These are phyloP conservation scores for Colletotrichum sp. DNA, from an alignment of 2,329 filamentous ascomycete species.

Conservation along the genomic window DNA sequence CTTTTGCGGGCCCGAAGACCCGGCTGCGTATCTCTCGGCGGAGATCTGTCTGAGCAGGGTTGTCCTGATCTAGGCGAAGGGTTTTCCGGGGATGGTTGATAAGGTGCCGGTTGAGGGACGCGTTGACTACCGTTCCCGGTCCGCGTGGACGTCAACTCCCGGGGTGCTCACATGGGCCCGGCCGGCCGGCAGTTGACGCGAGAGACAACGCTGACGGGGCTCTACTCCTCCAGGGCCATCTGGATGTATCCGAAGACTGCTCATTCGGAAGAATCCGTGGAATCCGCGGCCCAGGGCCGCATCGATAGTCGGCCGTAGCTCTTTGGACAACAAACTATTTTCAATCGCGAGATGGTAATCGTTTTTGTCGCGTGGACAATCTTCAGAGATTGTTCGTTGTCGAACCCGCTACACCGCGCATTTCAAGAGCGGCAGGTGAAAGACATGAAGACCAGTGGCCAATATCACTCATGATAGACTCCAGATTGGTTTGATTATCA, in stretches of 20 bases:
- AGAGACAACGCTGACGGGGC: not conserved
- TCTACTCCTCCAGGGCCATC: not conserved
- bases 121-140: not conserved
- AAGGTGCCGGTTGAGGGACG: not conserved
- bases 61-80: not conserved
- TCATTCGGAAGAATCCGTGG: not conserved
- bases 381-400: not conserved
- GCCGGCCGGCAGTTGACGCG: not conserved
- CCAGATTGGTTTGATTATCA: not conserved
- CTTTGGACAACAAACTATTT: not conserved
- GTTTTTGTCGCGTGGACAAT: not conserved
- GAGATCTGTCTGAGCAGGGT: not conserved
- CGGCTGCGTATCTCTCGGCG: not conserved
- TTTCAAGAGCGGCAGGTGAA: not conserved
- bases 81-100: not conserved
- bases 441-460: not conserved
- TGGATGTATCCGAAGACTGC: not conserved
- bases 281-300: not conserved
- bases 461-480: rapidly evolving
- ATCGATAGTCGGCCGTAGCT: rapidly evolving
- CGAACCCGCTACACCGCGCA: not conserved
- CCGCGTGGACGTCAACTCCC: not conserved
- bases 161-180: not conserved
- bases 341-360: not conserved
- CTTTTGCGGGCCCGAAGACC: not conserved